Conservation (phyloP, 148 eudicot genomes). For the Polygonum aviculare region DNA sequence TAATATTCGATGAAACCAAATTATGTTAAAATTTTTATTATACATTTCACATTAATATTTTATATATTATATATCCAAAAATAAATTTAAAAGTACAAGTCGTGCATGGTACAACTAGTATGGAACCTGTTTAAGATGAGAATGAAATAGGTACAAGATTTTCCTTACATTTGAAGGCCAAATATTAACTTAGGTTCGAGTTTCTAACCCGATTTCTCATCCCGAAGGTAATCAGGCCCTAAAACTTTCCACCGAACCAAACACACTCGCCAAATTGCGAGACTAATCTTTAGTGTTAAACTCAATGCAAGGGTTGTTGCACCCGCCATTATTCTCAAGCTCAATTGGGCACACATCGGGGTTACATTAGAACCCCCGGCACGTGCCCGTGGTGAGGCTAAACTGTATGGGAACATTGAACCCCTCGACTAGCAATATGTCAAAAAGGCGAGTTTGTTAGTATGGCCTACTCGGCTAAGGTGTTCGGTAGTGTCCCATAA, state of each 20-base stretch:
- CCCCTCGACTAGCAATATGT: conserved; percentile 42
- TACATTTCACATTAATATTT: too few species aligned
- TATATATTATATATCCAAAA: too few species aligned
- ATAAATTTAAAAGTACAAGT: too few species aligned
- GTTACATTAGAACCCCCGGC: conserved; percentile 7
- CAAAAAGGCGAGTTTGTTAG: conserved; percentile 26
- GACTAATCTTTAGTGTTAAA: conserved; percentile 13
- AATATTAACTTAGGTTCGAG: too few species aligned
- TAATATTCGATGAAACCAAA: too few species aligned
- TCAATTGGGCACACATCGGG: conserved; percentile 26
- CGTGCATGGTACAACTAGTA: too few species aligned
- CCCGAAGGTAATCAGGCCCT: conserved; percentile 24
- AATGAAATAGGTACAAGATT: too few species aligned
- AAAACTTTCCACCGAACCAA: conserved; percentile 16
- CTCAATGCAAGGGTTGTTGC: conserved; percentile 37
- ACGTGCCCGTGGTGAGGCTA: conserved; percentile 16
- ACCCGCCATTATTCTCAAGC: conserved; percentile 23
- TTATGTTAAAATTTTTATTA: too few species aligned
- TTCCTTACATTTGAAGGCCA: too few species aligned
- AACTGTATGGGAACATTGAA: conserved; percentile 38
- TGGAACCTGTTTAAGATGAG: too few species aligned
- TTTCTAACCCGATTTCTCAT: conserved; percentile 9
- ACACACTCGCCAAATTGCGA: conserved; percentile 16
- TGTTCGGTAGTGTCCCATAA: conserved; percentile 30
- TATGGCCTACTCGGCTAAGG: conserved; percentile 37